Percentiles rank a stretch among this genome's conserved stretches.
Evolutionary conservation across 148 eudicot species (phyloP).

Genomic region (Rhododendron simsii): DNA sequence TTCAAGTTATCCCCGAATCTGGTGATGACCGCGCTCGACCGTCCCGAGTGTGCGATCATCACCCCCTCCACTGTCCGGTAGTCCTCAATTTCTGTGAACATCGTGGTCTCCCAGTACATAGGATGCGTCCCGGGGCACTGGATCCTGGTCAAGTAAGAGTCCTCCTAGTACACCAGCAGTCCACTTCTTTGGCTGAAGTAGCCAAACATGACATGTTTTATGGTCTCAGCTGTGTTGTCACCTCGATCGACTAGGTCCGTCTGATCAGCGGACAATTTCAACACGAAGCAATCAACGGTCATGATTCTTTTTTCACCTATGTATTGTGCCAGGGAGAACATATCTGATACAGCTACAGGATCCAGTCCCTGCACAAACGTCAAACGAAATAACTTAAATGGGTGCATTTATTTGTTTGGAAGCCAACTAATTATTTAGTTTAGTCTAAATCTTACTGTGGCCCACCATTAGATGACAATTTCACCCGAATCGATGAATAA

Average conservation of each 20-base stretch:
- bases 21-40: slow-evolving; percentile 58
- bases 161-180: slow-evolving; percentile 69
- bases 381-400: neutral
- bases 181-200: slow-evolving; percentile 95
- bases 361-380: slow-evolving; percentile 63
- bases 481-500: too few relatives aligned
- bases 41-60: slow-evolving; percentile 86
- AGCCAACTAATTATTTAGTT: too few relatives aligned
- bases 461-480: too few relatives aligned
- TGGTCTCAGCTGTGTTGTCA: slow-evolving; percentile 85
- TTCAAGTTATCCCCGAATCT: slow-evolving; percentile 70
- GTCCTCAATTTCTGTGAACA: slow-evolving; percentile 80
- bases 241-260: slow-evolving; percentile 68
- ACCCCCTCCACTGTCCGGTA: slow-evolving; percentile 74
- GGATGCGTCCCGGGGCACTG: slow-evolving; percentile 76
- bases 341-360: slow-evolving; percentile 68
- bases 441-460: too few relatives aligned
- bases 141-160: slow-evolving; percentile 83
- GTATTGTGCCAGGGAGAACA: slow-evolving; percentile 80
- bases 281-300: slow-evolving; percentile 66
- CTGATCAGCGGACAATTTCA: slow-evolving; percentile 69
- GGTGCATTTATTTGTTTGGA: too few relatives aligned
- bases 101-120: slow-evolving; percentile 90
- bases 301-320: slow-evolving; percentile 77
- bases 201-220: slow-evolving; percentile 82